Percentiles rank a stretch among this genome's conserved stretches.
phyloP scores from a whole-genome alignment of 331 rosid genomes.

The Pyracantha coccinea region DNA sequence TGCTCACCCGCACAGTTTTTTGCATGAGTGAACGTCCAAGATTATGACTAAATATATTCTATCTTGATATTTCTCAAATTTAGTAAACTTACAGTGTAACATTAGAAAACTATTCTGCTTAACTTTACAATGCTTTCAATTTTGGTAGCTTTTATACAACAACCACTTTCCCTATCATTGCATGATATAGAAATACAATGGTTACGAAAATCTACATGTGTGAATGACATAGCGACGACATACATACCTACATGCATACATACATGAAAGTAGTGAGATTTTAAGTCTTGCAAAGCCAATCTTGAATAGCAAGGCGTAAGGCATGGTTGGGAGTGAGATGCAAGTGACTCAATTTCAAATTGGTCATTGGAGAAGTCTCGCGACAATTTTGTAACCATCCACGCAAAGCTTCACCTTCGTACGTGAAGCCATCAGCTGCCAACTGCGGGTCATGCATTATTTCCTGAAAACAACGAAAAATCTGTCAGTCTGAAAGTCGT shows the following conservation, averaged over 20 bases:
- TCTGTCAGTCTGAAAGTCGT: background rate
- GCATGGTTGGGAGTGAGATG: slow-evolving; percentile 78
- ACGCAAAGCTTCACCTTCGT: slow-evolving; percentile 82
- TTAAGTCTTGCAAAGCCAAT: slow-evolving; percentile 81
- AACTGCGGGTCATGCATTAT: slow-evolving; percentile 89
- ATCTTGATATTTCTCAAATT: background rate
- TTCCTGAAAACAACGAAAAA: slow-evolving; percentile 55
- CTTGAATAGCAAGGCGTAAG: slow-evolving; percentile 70
- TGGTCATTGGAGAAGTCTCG: slow-evolving; percentile 92
- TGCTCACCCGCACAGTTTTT: background rate
- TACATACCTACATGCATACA: background rate
- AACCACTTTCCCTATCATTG: background rate
- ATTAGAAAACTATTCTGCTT: background rate
- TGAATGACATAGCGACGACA: background rate
- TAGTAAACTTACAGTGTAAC: background rate
- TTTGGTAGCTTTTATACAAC: background rate
- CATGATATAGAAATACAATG: background rate
- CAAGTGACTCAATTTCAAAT: slow-evolving; percentile 54
- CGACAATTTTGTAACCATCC: slow-evolving; percentile 76
- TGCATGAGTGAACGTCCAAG: background rate
- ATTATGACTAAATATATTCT: background rate
- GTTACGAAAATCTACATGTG: background rate
- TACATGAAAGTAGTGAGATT: background rate
- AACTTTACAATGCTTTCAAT: background rate
- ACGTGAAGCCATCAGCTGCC: slow-evolving; percentile 91